phyloP scores from a whole-genome alignment of 768 basidiomycete genomes.

The Trametes cingulata region DNA sequence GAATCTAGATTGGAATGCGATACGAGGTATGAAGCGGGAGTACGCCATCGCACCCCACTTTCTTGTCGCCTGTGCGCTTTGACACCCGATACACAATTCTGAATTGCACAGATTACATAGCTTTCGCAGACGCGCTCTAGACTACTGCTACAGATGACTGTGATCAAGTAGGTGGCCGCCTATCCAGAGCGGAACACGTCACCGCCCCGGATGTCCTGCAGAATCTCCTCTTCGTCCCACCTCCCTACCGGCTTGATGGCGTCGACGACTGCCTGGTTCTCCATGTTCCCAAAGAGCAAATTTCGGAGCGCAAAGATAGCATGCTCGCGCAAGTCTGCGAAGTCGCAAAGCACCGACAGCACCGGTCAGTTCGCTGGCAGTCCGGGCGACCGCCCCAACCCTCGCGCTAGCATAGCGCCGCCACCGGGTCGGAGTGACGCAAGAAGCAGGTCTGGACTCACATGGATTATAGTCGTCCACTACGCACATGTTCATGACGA shows the following conservation, averaged over 20 bases:
- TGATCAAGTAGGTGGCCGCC: not conserved
- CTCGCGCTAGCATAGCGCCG: too few relatives aligned
- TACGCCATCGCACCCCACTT: not conserved
- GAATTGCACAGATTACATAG: not conserved
- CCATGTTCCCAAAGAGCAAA: conserved; percentile 70
- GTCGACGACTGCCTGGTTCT: conserved; percentile 80
- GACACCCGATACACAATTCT: too few relatives aligned
- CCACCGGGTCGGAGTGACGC: not conserved
- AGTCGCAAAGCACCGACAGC: not conserved
- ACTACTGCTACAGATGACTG: not conserved
- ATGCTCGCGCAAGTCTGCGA: conserved; percentile 84
- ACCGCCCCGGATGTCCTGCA: conserved; percentile 41
- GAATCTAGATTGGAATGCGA: not conserved
- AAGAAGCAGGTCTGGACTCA: conserved; percentile 43
- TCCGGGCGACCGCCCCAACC: too few relatives aligned
- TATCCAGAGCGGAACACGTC: conserved; percentile 12
- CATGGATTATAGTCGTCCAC: conserved; percentile 92
- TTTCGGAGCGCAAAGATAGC: conserved; percentile 84
- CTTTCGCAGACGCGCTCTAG: not conserved
- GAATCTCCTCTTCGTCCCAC: conserved; percentile 58
- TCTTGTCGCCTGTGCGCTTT: not conserved
- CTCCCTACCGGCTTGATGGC: conserved; percentile 63
- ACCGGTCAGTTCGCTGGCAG: not conserved
- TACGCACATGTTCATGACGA: conserved; percentile 87
- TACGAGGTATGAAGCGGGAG: not conserved